Conservation (phyloP, 225 moss, liverwort and hornwort species). For the Rhytidiadelphus loreus region DNA sequence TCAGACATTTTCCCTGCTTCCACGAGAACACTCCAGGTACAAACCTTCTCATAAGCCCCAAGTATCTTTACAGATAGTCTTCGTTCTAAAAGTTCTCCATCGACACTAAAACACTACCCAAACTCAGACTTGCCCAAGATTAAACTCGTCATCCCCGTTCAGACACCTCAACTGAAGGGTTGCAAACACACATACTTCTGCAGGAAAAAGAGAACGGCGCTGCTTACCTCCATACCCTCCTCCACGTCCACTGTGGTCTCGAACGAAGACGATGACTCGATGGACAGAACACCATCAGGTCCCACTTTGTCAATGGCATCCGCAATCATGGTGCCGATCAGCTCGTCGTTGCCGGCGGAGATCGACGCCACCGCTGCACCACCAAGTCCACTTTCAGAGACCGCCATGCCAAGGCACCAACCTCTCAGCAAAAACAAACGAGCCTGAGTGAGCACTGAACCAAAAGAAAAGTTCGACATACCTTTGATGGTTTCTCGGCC, state of each 20-base stretch:
- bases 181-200: neutral
- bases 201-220: neutral
- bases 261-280: constrained; percentile 93
- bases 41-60: neutral
- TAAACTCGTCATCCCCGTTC: neutral
- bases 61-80: no score
- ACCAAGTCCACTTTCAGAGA: neutral
- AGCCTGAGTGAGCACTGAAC: neutral
- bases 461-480: neutral
- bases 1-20: neutral
- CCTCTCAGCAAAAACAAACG: neutral
- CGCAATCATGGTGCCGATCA: constrained; percentile 83
- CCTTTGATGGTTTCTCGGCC: constrained; percentile 88
- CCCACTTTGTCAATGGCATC: constrained; percentile 98
- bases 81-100: neutral
- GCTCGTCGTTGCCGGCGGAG: constrained; percentile 74
- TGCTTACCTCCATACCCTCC: constrained; percentile 96
- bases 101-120: neutral
- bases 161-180: neutral
- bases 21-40: no score
- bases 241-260: constrained; percentile 73
- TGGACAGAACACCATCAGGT: constrained; percentile 88
- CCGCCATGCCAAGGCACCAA: neutral
- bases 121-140: neutral
- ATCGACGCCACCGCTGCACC: constrained; percentile 80